Conservation (phyloP, 768 basidiomycete species). For the Lactifluus rugatus region DNA sequence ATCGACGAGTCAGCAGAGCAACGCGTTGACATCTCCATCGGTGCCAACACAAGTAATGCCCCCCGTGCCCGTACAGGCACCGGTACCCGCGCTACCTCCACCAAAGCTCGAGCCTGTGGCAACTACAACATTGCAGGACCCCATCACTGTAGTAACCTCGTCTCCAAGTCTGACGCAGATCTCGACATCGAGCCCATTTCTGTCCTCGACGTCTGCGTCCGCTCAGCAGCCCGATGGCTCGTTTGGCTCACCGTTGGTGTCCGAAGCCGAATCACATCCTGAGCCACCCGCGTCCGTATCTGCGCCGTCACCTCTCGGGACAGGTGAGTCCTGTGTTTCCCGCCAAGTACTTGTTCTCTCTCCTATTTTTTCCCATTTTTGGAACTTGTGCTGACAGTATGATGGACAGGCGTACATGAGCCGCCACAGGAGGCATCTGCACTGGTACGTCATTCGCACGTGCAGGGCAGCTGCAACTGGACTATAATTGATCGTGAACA, state of each 20-base stretch:
- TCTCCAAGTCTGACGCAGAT: conserved; percentile 84
- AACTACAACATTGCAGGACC: conserved; percentile 26
- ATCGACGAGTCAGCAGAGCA: conserved; percentile 25
- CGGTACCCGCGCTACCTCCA: conserved; percentile 28
- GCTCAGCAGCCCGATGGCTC: conserved; percentile 58
- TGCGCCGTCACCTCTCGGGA: conserved; percentile 47
- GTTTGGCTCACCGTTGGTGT: conserved; percentile 63
- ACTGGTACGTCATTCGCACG: not conserved
- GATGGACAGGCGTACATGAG: conserved; percentile 2
- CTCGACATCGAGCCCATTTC: conserved; percentile 71
- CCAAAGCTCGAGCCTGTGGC: conserved; percentile 23
- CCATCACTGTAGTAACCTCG: conserved; percentile 35
- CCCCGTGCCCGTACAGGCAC: conserved; percentile 31
- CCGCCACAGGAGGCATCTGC: conserved; percentile 4
- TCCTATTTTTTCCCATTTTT: not conserved
- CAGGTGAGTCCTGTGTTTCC: not conserved
- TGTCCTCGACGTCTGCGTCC: conserved; percentile 59
- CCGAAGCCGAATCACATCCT: conserved; percentile 45
- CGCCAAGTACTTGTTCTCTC: not conserved
- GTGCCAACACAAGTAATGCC: conserved; percentile 33
- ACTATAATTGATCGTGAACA: not conserved
- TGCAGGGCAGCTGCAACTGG: not conserved
- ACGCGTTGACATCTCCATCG: conserved; percentile 25
- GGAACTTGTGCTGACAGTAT: not conserved
- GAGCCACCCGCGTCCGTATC: conserved; percentile 35